Evolutionary conservation across 306 rosid genomes (phyloP).

Genomic region (Cyamopsis tetragonoloba): DNA sequence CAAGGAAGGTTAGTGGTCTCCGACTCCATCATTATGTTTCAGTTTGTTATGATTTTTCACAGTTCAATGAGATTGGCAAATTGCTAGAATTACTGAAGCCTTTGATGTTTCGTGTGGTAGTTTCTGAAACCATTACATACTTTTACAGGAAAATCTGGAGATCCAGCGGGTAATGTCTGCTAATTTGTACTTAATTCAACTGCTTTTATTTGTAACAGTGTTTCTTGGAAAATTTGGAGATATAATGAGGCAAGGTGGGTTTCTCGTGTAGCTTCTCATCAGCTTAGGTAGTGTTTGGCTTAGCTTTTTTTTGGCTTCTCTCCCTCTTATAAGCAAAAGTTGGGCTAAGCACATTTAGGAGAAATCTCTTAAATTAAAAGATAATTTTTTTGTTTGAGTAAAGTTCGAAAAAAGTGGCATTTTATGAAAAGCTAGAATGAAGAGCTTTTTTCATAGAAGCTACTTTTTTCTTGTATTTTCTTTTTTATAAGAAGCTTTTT

Average conservation of each 20-base stretch:
- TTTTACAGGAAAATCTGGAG: constrained; percentile 44
- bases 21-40: background rate
- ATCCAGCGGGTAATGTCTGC: constrained; percentile 26
- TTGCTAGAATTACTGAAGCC: background rate
- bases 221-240: constrained; percentile 3
- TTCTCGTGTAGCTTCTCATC: background rate
- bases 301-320: too few relatives aligned
- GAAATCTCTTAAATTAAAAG: too few relatives aligned
- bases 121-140: constrained; percentile 28
- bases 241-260: background rate
- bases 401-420: too few relatives aligned
- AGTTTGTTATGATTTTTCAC: constrained; percentile 15
- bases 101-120: constrained; percentile 8
- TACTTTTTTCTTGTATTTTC: too few relatives aligned
- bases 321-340: too few relatives aligned
- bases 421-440: too few relatives aligned
- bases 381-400: too few relatives aligned
- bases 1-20: constrained; percentile 56
- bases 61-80: constrained; percentile 18
- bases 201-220: constrained; percentile 23
- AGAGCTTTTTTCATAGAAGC: too few relatives aligned
- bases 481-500: too few relatives aligned
- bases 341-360: too few relatives aligned
- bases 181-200: constrained; percentile 30
- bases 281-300: too few relatives aligned